A percentile compares a stretch with the other conserved stretches of the same genome.
Evolutionary conservation across 2,329 filamentous ascomycete species (phyloP).

Genomic region (Botrytis medusae): DNA sequence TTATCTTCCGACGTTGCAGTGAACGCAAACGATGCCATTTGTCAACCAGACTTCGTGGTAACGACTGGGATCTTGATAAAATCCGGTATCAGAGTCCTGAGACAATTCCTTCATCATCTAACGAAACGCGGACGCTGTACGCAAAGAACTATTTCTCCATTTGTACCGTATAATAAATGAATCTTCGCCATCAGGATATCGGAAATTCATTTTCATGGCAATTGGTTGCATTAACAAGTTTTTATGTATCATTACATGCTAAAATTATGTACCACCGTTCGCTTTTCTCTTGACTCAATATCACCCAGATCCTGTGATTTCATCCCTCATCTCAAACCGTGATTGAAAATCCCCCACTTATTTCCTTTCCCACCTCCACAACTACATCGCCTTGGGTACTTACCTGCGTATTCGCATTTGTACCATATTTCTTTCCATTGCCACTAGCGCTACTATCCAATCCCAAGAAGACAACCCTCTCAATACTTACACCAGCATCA

Average conservation of each 20-base stretch:
- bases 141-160: not conserved
- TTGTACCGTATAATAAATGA: not conserved
- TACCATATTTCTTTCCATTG: not conserved
- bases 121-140: not conserved
- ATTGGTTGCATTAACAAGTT: not conserved
- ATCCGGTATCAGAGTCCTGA: not conserved
- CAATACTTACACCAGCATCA: conserved; percentile 45
- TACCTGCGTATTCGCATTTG: not conserved
- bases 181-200: not conserved
- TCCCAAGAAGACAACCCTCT: conserved; percentile 53
- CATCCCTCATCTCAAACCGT: not conserved
- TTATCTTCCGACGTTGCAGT: not conserved
- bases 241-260: not conserved
- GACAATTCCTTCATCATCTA: not conserved
- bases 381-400: not conserved
- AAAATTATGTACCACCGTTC: not conserved
- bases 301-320: not conserved
- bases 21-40: no score
- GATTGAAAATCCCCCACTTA: conserved; percentile 1
- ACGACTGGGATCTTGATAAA: not conserved
- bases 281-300: not conserved
- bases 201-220: not conserved
- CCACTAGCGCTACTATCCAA: conserved; percentile 1
- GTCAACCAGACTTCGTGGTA: not conserved
- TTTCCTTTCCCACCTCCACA: not conserved